Evolutionary conservation across 2,329 filamentous ascomycete species (phyloP), one percentile per base, ranked within the genome.

Genomic region (Stagonosporopsis tanaceti): DNA sequence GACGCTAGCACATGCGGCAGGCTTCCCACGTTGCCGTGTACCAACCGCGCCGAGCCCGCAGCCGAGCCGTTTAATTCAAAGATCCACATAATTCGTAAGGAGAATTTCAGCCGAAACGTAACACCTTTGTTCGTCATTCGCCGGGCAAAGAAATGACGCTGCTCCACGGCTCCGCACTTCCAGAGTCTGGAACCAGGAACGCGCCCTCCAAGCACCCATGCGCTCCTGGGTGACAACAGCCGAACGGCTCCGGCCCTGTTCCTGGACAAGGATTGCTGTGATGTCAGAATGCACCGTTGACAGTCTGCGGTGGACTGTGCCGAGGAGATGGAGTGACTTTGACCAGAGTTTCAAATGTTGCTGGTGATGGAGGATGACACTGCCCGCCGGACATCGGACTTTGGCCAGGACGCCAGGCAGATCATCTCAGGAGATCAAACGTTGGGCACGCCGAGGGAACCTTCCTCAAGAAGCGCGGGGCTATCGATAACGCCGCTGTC

Each of bases 161-260:
- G 50, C 56, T 46, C 50, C 46, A 50, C 46, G 35, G 56, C 56
- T 45, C 54, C 54, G 50, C 54, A 53, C 7, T 50, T 54, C 20
- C 41, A 47, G 42, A 50, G 50, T 54, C 56, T 59, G 56, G 56
- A 59, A 47, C 24, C 56, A 54, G 56, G 50, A 59, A 59, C 50
- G 50, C 35, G 27, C 15, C 34, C 40, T 38, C 40, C 46, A 17
- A 47, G 50, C 41, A 27, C 28, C 32, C 39, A 41, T 44, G 45
- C 46, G 56, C 54, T 47, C 50, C 50, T 54, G 50, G 45, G 48
- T 45, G 34, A 34, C 38, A 34, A 34, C 55, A 50, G 40, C 45
- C 39, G 50, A 45, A 47, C 17, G 22, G 22, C 45, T 58, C 41
- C 34, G 44, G 50, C 46, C 40, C 17, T 46, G 46, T 32, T 53